Percentiles rank a stretch among this genome's conserved stretches.
Evolutionary conservation across 139 green algal genomes (phyloP).

Genomic region (Micromonas commoda): DNA sequence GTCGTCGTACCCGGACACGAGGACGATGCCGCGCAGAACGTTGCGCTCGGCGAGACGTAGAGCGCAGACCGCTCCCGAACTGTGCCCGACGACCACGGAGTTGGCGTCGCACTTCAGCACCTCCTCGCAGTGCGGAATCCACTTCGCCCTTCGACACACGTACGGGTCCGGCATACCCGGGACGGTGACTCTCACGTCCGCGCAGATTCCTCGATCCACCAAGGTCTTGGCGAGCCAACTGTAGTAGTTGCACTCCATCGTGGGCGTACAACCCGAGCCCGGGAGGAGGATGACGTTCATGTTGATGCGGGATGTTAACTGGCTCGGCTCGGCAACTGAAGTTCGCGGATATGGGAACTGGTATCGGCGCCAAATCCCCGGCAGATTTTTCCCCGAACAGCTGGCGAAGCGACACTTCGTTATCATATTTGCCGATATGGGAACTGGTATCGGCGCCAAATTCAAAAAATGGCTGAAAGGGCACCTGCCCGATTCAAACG

Average conservation of each 20-base stretch:
- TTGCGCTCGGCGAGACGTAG: slow-evolving; percentile 15
- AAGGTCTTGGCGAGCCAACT: slow-evolving; percentile 6
- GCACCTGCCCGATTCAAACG: too few species aligned
- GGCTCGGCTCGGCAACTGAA: too few species aligned
- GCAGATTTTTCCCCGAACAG: too few species aligned
- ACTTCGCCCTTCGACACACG: neutral
- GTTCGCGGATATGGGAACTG: too few species aligned
- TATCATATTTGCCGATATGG: too few species aligned
- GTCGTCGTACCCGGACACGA: slow-evolving; percentile 24
- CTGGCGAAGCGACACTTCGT: too few species aligned
- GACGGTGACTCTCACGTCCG: neutral
- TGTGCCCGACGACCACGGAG: slow-evolving; percentile 25
- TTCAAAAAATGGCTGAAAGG: too few species aligned
- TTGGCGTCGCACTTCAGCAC: neutral
- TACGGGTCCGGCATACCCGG: slow-evolving; percentile 15
- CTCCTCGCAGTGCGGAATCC: slow-evolving; percentile 20
- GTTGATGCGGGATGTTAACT: too few species aligned
- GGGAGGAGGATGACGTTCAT: slow-evolving; percentile 7
- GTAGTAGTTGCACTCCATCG: slow-evolving; percentile 27
- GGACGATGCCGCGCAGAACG: slow-evolving; percentile 6
- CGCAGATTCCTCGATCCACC: neutral
- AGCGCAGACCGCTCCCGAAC: neutral
- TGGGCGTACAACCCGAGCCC: neutral
- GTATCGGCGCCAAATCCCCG: too few species aligned
- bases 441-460: too few species aligned